These are phyloP conservation scores for Bipolaris victoriae DNA, from an alignment of 2,329 filamentous ascomycete species.

Conservation along the genomic window DNA sequence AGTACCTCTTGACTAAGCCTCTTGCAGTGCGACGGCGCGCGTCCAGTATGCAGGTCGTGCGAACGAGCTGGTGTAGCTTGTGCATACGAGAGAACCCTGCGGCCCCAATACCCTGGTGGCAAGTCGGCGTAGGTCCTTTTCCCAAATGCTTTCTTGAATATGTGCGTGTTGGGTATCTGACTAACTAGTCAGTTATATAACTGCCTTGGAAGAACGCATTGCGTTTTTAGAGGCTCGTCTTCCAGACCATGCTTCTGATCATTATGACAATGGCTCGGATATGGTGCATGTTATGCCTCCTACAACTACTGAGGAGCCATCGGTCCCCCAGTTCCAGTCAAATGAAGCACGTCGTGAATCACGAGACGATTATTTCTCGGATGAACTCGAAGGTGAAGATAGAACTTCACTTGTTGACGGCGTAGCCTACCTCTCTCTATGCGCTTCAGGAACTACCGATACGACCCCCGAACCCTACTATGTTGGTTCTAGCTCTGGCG, in stretches of 20 bases:
- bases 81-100: slow-evolving; percentile 31
- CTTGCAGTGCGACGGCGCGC: slow-evolving; percentile 31
- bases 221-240: slow-evolving; percentile 37
- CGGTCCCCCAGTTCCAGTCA: not conserved
- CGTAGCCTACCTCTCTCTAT: slow-evolving; percentile 37
- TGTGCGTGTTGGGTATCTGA: not conserved
- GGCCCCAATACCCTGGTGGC: slow-evolving; percentile 37
- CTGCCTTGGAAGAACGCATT: slow-evolving; percentile 34
- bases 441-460: slow-evolving; percentile 36
- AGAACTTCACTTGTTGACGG: slow-evolving; percentile 33
- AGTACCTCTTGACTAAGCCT: slow-evolving; percentile 1
- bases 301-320: not conserved
- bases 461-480: slow-evolving; percentile 33
- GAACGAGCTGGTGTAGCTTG: slow-evolving; percentile 27
- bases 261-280: slow-evolving; percentile 21
- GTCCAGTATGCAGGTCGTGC: slow-evolving; percentile 33
- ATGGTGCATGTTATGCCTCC: not conserved
- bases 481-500: slow-evolving; percentile 37
- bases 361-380: slow-evolving; percentile 15
- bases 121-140: slow-evolving; percentile 29
- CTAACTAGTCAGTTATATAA: slow-evolving; percentile 29
- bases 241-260: slow-evolving; percentile 34
- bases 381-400: slow-evolving; percentile 29
- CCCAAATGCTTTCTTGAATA: not conserved
- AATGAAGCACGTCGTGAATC: slow-evolving; percentile 8